Evolutionary conservation across 202 grass and related monocot species (phyloP).

Genomic region (Dendrocalamus latiflorus): DNA sequence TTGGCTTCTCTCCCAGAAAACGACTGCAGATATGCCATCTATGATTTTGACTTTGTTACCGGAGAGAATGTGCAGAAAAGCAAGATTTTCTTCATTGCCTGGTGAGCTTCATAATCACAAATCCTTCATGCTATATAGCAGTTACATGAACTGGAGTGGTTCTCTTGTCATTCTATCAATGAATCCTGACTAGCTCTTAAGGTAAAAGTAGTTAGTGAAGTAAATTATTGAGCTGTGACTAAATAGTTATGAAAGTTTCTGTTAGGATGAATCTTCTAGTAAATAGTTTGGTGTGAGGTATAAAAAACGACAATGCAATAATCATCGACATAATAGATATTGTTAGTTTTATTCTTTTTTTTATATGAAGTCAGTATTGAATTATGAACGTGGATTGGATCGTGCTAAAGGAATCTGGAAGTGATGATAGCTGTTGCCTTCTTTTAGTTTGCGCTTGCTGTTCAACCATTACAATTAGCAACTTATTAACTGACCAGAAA

Average conservation of each 20-base stretch:
- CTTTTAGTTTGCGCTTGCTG: not conserved
- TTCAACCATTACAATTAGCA: not conserved
- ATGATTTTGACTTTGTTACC: constrained; percentile 97
- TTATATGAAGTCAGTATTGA: not conserved
- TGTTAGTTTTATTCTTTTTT: not conserved
- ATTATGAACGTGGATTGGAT: constrained; percentile 4
- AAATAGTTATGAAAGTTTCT: not conserved
- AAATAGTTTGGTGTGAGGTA: not conserved
- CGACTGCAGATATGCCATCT: constrained; percentile 89
- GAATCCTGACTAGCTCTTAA: not conserved
- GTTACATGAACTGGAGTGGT: not conserved
- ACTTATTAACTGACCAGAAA: not conserved
- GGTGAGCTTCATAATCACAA: constrained; percentile 43
- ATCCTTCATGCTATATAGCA: not conserved
- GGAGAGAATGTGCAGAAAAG: constrained; percentile 90
- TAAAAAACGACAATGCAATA: not conserved
- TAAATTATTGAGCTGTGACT: not conserved
- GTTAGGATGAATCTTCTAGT: not conserved
- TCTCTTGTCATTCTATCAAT: not conserved
- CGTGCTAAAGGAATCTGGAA: not conserved
- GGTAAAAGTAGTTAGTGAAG: not conserved
- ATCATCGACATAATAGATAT: not conserved
- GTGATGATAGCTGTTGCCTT: not conserved
- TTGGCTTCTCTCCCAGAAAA: constrained; percentile 82
- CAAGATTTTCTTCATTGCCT: constrained; percentile 98